A percentile compares a stretch with the other conserved stretches of the same genome.
Conservation (phyloP, 192 early-diverging fungal species). For the Chytriomyces sp. region DNA sequence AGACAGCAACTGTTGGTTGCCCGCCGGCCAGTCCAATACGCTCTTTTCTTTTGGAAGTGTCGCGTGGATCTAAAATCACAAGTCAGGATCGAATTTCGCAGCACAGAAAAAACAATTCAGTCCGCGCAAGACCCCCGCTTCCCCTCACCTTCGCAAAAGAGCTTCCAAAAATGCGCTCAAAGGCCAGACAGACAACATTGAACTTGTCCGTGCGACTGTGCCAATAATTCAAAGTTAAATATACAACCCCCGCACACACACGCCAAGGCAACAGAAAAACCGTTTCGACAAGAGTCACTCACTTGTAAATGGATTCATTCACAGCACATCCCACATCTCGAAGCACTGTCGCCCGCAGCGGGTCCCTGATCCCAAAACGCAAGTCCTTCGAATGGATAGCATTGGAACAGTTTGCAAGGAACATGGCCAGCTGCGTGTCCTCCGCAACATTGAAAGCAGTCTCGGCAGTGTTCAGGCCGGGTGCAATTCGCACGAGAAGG, state of each 20-base stretch:
- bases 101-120: background rate
- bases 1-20: background rate
- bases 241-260: background rate
- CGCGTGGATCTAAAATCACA: constrained; percentile 1
- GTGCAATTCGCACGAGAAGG: too few relatives aligned
- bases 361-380: background rate
- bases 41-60: constrained; percentile 4
- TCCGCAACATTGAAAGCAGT: background rate
- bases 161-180: constrained; percentile 8
- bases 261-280: background rate
- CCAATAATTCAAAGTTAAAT: background rate
- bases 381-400: background rate
- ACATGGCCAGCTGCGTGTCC: constrained; percentile 12
- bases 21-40: background rate
- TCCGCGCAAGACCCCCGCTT: background rate
- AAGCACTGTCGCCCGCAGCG: constrained; percentile 3
- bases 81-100: background rate
- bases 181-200: background rate
- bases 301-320: constrained; percentile 4
- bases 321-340: constrained; percentile 4
- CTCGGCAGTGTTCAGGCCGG: background rate
- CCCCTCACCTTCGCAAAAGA: background rate
- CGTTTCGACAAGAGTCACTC: background rate
- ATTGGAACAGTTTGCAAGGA: constrained; percentile 9
- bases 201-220: background rate